A percentile compares a stretch with the other conserved stretches of the same genome.
Evolutionary conservation across 257 asterid species (phyloP).

Genomic region (Verbena officinalis): DNA sequence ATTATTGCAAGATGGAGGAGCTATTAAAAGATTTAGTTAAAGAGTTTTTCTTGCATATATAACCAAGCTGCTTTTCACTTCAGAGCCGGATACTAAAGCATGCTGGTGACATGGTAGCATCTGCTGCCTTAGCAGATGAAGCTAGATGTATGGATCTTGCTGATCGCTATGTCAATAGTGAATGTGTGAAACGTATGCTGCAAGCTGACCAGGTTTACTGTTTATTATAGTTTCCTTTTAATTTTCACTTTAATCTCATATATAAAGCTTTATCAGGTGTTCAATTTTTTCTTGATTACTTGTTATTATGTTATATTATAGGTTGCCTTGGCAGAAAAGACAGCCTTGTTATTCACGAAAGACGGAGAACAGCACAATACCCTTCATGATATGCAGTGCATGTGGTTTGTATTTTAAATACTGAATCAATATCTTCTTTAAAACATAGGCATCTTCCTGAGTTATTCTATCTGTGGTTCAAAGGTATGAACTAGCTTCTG

Average conservation of each 20-base stretch:
- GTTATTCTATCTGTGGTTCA: conserved; percentile 22
- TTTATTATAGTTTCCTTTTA: neutral
- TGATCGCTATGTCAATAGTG: conserved; percentile 94
- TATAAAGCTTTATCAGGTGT: too few relatives aligned
- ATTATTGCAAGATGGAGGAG: too few relatives aligned
- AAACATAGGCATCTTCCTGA: conserved; percentile 19
- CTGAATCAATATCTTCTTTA: neutral
- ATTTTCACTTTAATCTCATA: neutral
- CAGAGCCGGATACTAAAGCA: conserved; percentile 98
- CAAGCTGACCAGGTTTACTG: conserved; percentile 91
- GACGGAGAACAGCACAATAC: conserved; percentile 98
- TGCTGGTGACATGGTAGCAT: conserved; percentile 86
- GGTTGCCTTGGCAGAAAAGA: conserved; percentile 92
- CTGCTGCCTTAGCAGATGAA: conserved; percentile 97
- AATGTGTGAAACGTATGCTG: conserved; percentile 97
- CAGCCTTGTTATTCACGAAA: conserved; percentile 88
- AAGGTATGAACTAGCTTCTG: conserved; percentile 97
- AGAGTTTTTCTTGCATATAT: conserved; percentile 5
- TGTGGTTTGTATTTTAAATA: conserved; percentile 70
- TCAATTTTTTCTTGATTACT: too few relatives aligned
- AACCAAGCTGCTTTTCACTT: conserved; percentile 21
- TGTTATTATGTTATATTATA: conserved; percentile 31
- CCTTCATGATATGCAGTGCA: conserved; percentile 99
- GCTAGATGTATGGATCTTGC: conserved; percentile 99
- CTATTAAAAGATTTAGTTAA: neutral